Percentiles rank a stretch among this genome's conserved stretches.
Conservation (phyloP, 164 flowering plant species). For the Taxillus chinensis region DNA sequence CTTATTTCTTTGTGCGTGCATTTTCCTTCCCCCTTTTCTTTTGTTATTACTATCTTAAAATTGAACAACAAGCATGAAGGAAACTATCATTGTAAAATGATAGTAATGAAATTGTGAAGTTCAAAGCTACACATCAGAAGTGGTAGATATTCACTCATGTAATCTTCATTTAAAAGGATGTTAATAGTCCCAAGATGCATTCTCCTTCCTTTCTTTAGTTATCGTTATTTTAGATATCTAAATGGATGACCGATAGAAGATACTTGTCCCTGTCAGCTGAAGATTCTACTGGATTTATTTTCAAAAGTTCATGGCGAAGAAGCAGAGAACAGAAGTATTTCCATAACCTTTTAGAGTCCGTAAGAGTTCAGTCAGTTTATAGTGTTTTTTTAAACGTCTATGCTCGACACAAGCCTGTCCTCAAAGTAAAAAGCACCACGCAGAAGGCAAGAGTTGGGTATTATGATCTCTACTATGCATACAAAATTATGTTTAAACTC, state of each 20-base stretch:
- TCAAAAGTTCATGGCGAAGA: constrained; percentile 25
- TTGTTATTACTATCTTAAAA: too few species aligned
- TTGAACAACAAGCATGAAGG: too few species aligned
- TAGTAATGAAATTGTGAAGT: too few species aligned
- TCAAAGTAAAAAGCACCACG: constrained; percentile 28
- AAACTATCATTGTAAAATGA: too few species aligned
- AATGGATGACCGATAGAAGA: constrained; percentile 22
- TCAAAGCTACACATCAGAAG: too few species aligned
- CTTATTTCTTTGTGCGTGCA: too few species aligned
- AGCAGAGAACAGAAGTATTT: constrained; percentile 25
- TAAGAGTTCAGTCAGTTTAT: constrained; percentile 11
- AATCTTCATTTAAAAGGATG: too few species aligned
- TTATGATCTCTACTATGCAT: constrained; percentile 11
- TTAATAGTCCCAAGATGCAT: too few species aligned
- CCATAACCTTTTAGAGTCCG: constrained; percentile 10
- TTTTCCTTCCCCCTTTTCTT: too few species aligned
- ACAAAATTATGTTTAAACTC: constrained; percentile 26
- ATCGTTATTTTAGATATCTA: constrained; percentile 18
- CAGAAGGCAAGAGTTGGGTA: constrained; percentile 18
- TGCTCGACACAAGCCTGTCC: constrained; percentile 9
- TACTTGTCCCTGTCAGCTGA: constrained; percentile 6
- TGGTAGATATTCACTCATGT: too few species aligned
- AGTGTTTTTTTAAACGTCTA: constrained; percentile 30
- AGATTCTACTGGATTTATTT: constrained; percentile 22
- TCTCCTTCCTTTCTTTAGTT: neutral